Evolutionary conservation across 352 stramenopile genomes (phyloP).

Genomic region (Pythium biforme): DNA sequence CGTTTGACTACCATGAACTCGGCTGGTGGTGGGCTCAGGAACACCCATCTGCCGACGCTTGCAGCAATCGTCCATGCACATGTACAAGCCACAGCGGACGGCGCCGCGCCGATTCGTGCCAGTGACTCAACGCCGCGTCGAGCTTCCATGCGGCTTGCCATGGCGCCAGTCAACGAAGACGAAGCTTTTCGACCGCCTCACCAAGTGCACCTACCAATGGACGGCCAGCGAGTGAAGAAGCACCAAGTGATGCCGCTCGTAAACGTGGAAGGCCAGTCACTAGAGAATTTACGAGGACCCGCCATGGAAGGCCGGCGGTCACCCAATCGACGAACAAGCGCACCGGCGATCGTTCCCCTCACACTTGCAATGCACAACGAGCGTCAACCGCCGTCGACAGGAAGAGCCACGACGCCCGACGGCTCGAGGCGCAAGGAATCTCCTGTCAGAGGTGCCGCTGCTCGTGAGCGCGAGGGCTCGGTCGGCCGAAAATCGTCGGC

Average conservation of each 20-base stretch:
- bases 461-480: conserved; percentile 5
- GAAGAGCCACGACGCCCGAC: not conserved
- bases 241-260: conserved; percentile 22
- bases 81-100: not conserved
- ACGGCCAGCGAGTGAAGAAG: conserved; percentile 5
- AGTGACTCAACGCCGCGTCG: conserved; percentile 2
- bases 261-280: conserved; percentile 11
- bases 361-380: conserved; percentile 10
- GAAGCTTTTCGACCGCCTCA: not conserved
- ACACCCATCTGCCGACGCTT: not conserved
- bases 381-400: not conserved
- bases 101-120: not conserved
- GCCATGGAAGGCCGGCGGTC: conserved; percentile 1
- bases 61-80: not conserved
- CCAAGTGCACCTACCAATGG: not conserved
- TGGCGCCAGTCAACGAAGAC: conserved; percentile 19
- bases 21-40: not conserved
- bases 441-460: not conserved
- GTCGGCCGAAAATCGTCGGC: conserved; percentile 11
- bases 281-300: not conserved
- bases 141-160: not conserved
- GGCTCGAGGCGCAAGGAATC: not conserved
- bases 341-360: conserved; percentile 9
- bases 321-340: conserved; percentile 7
- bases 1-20: conserved; percentile 3